A percentile compares a stretch with the other conserved stretches of the same genome.
Evolutionary conservation across 192 early-diverging fungal species (phyloP).

Genomic region (Coemansia aciculifera): DNA sequence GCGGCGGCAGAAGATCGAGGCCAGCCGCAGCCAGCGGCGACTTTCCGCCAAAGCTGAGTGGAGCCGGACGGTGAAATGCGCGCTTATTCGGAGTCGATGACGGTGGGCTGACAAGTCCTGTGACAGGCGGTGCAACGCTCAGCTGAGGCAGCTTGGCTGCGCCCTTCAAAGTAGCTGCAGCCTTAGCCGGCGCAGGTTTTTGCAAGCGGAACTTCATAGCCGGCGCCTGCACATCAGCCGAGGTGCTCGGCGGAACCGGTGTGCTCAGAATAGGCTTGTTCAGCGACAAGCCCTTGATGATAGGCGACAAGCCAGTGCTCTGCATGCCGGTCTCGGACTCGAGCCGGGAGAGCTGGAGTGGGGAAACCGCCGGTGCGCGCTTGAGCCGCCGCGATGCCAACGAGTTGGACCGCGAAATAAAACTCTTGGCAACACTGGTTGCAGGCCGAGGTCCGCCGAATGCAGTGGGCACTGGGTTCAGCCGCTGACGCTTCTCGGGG

Average conservation of each 20-base stretch:
- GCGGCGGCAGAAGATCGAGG: constrained; percentile 22
- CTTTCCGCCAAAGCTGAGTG: constrained; percentile 29
- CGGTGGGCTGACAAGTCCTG: constrained; percentile 46
- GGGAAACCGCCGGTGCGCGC: constrained; percentile 11
- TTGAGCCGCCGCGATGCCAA: constrained; percentile 36
- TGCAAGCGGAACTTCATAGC: constrained; percentile 40
- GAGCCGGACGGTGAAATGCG: constrained; percentile 23
- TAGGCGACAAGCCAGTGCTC: constrained; percentile 49
- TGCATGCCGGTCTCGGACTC: background rate
- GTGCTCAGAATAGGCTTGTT: background rate
- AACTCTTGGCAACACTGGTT: background rate
- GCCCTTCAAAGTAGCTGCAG: constrained; percentile 1
- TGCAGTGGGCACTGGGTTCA: constrained; percentile 10
- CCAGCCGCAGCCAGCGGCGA: constrained; percentile 13
- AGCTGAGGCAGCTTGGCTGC: constrained; percentile 29
- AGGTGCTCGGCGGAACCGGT: background rate
- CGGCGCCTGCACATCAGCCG: constrained; percentile 1
- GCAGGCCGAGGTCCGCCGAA: constrained; percentile 4
- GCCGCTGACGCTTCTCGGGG: constrained; percentile 27
- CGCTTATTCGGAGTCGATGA: constrained; percentile 20
- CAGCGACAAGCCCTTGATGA: constrained; percentile 42
- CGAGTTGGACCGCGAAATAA: constrained; percentile 16
- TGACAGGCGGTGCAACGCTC: constrained; percentile 23
- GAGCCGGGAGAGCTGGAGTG: constrained; percentile 11
- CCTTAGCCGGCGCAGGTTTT: constrained; percentile 29